Evolutionary conservation across 352 stramenopile species (phyloP).

Genomic region (Phytophthora fragariaefolia): DNA sequence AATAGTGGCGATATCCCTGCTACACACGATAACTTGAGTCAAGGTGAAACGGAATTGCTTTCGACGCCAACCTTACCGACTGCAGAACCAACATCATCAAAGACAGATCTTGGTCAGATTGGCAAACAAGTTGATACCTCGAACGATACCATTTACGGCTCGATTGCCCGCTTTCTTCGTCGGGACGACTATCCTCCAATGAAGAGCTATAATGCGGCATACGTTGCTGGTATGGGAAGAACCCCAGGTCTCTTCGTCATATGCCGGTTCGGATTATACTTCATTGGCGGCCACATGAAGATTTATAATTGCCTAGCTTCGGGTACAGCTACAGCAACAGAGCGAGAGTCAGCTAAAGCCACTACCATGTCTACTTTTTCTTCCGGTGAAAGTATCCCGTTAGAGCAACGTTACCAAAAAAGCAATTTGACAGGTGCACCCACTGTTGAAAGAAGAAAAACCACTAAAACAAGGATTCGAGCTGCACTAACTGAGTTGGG

Average conservation of each 20-base stretch:
- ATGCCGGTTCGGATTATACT: slow-evolving; percentile 63
- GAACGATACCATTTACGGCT: slow-evolving; percentile 57
- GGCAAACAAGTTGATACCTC: slow-evolving; percentile 55
- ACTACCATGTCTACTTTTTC: background rate
- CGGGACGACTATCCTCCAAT: slow-evolving; percentile 71
- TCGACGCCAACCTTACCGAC: background rate
- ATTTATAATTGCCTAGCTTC: slow-evolving; percentile 33
- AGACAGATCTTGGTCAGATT: slow-evolving; percentile 3
- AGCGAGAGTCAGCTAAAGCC: too few species aligned
- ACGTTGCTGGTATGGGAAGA: slow-evolving; percentile 69
- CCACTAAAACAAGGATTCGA: slow-evolving; percentile 56
- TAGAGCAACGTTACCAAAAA: slow-evolving; percentile 14
- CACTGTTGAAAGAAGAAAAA: slow-evolving; percentile 42
- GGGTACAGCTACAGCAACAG: background rate
- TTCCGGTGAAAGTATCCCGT: slow-evolving; percentile 4
- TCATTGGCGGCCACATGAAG: slow-evolving; percentile 72
- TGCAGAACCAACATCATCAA: slow-evolving; percentile 24
- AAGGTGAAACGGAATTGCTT: too few species aligned
- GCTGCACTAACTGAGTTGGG: slow-evolving; percentile 61
- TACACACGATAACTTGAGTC: too few species aligned
- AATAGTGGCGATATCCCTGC: too few species aligned
- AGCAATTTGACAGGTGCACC: slow-evolving; percentile 9
- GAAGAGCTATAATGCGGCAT: slow-evolving; percentile 60
- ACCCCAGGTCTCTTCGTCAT: slow-evolving; percentile 63
- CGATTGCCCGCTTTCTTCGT: slow-evolving; percentile 66